Conservation (phyloP, 305 asterid species). For the Fraxinus angustifolia region DNA sequence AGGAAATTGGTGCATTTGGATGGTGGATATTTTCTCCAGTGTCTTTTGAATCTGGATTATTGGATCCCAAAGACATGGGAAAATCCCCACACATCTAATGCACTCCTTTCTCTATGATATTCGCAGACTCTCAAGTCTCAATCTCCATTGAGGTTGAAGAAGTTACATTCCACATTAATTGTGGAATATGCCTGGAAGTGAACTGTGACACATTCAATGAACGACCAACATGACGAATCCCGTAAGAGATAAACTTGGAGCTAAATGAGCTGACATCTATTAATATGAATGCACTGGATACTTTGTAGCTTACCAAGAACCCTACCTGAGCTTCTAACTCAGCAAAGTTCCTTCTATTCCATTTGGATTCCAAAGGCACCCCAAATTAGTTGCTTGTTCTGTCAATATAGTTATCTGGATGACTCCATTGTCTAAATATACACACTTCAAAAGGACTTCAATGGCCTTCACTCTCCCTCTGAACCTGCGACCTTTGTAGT, state of each 20-base stretch:
- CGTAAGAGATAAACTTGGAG: not conserved
- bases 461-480: not conserved
- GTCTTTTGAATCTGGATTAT: not conserved
- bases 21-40: not conserved
- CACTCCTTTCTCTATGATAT: not conserved
- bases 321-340: not conserved
- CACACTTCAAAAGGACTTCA: not conserved
- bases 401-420: not conserved
- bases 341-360: not conserved
- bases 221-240: not conserved
- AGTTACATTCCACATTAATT: not conserved
- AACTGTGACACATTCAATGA: not conserved
- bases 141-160: not conserved
- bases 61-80: not conserved
- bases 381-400: not conserved
- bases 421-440: not conserved
- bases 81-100: not conserved
- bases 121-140: not conserved
- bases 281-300: not conserved
- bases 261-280: not conserved
- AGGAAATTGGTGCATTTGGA: not conserved
- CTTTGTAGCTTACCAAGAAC: not conserved
- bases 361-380: not conserved
- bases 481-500: not conserved
- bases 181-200: not conserved